These are phyloP conservation scores for Xanthoconium purpureum DNA, from an alignment of 768 basidiomycete genomes.

Conservation along the genomic window DNA sequence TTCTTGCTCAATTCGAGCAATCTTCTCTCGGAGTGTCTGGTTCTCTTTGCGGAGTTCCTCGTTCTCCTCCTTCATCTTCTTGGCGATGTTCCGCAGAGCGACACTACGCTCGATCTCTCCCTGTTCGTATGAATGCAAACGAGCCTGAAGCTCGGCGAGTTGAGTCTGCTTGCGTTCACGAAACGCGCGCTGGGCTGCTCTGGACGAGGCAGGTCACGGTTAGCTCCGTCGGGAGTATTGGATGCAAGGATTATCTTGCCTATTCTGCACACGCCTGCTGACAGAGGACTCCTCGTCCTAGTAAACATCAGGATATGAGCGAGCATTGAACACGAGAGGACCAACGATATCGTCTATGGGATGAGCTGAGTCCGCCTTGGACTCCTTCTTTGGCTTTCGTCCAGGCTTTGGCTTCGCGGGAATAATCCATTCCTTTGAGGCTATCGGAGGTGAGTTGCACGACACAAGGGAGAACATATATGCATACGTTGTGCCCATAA, in stretches of 20 bases:
- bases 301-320: conserved; percentile 5
- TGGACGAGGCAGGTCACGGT: conserved; percentile 27
- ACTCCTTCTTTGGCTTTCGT: conserved; percentile 80
- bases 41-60: conserved; percentile 72
- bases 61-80: conserved; percentile 85
- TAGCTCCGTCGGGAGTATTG: conserved; percentile 1
- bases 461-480: neutral
- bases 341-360: conserved; percentile 51
- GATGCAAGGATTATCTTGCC: conserved; percentile 37
- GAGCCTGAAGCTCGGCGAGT: conserved; percentile 82
- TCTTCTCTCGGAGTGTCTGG: conserved; percentile 48
- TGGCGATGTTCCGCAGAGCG: conserved; percentile 77
- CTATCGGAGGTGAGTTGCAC: conserved; percentile 35
- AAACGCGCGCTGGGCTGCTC: conserved; percentile 87
- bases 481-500: conserved; percentile 74
- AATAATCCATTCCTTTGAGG: conserved; percentile 89
- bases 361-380: conserved; percentile 20
- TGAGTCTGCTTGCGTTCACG: conserved; percentile 87
- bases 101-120: conserved; percentile 89
- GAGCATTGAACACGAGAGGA: conserved; percentile 7
- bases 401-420: conserved; percentile 85
- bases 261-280: conserved; percentile 69
- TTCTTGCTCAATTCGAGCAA: conserved; percentile 42
- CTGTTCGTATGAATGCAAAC: conserved; percentile 80
- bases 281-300: conserved; percentile 53